A percentile compares a stretch with the other conserved stretches of the same genome.
phyloP scores from a whole-genome alignment of 768 basidiomycete species.

The Tubosaeta sp. region DNA sequence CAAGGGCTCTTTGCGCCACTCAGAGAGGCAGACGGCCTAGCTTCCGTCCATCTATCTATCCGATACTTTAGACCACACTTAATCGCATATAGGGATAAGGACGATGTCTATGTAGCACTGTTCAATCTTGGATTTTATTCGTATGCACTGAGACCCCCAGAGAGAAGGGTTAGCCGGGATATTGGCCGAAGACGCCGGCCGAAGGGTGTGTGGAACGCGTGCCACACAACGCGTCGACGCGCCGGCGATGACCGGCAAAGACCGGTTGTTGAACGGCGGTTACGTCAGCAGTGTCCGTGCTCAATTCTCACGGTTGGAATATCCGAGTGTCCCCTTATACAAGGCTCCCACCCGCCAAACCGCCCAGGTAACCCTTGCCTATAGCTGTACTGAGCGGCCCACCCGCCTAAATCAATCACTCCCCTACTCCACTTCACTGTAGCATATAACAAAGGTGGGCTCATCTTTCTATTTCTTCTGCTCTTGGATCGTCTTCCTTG shows the following conservation, averaged over 20 bases:
- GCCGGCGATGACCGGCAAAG: constrained; percentile 22
- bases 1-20: background rate
- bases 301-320: constrained; percentile 32
- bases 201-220: background rate
- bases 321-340: constrained; percentile 31
- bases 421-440: constrained; percentile 19
- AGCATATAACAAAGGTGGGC: constrained; percentile 30
- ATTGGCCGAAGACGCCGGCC: constrained; percentile 22
- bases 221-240: constrained; percentile 11
- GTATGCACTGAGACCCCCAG: constrained; percentile 10
- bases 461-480: constrained; percentile 16
- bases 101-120: constrained; percentile 8
- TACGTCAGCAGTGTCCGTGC: constrained; percentile 35
- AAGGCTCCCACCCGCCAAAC: constrained; percentile 37
- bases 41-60: constrained; percentile 12
- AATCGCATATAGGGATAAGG: constrained; percentile 13
- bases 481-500: constrained; percentile 21
- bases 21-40: constrained; percentile 1
- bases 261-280: constrained; percentile 31
- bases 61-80: constrained; percentile 13
- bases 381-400: constrained; percentile 33
- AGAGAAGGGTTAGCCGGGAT: constrained; percentile 5
- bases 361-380: constrained; percentile 35
- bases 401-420: constrained; percentile 33
- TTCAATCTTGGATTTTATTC: background rate